phyloP scores from a whole-genome alignment of 2,329 filamentous ascomycete genomes.

The Phoma sp. region DNA sequence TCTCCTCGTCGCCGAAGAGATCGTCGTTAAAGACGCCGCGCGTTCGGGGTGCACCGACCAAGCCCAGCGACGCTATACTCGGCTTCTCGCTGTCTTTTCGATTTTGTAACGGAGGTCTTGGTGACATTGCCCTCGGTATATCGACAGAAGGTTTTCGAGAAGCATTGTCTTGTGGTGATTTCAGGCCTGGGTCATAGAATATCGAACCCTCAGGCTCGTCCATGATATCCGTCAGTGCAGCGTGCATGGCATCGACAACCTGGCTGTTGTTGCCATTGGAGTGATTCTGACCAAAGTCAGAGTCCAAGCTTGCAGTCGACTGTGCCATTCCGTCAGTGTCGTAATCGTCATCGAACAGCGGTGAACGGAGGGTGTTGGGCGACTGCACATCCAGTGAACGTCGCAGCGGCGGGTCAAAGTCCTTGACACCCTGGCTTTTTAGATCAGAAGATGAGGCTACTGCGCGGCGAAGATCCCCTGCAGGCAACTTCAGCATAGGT shows the following conservation, averaged over 20 bases:
- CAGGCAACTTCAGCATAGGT: constrained; percentile 33
- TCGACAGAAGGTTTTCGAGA: constrained; percentile 72
- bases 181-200: constrained; percentile 64
- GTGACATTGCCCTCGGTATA: constrained; percentile 53
- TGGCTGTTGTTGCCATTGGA: constrained; percentile 71
- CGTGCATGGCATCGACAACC: constrained; percentile 91
- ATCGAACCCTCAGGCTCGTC: constrained; percentile 74
- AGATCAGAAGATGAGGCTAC: constrained; percentile 69
- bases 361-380: constrained; percentile 52
- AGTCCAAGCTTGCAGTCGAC: constrained; percentile 82
- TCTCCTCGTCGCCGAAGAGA: constrained; percentile 89
- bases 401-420: constrained; percentile 59
- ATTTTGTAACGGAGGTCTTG: constrained; percentile 40
- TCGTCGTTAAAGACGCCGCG: constrained; percentile 95
- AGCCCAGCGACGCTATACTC: constrained; percentile 87
- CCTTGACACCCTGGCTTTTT: constrained; percentile 56
- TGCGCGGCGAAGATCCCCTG: constrained; percentile 63
- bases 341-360: constrained; percentile 84
- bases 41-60: constrained; percentile 85
- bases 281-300: constrained; percentile 58
- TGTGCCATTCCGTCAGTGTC: constrained; percentile 74
- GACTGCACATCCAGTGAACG: constrained; percentile 74
- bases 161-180: constrained; percentile 65
- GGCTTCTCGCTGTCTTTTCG: constrained; percentile 68
- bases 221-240: constrained; percentile 90